Conservation (phyloP, 192 early-diverging fungal species). For the Pilaira anomala region DNA sequence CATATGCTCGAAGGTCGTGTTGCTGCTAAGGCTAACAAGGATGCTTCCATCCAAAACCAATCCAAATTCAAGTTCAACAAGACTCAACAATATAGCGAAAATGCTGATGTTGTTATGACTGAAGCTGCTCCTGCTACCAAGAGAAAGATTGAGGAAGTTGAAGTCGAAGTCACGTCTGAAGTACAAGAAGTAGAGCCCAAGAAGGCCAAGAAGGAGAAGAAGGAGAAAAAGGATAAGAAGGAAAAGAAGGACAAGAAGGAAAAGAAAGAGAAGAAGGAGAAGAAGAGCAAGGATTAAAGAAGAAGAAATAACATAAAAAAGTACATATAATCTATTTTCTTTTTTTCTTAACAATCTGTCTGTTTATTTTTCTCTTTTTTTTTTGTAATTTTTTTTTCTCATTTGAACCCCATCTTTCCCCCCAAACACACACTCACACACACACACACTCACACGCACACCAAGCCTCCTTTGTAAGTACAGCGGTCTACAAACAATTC, state of each 20-base stretch:
- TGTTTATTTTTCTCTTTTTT: background rate
- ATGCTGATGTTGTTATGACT: constrained; percentile 32
- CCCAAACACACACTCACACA: background rate
- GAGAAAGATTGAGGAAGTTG: constrained; percentile 44
- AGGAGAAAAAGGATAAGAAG: constrained; percentile 55
- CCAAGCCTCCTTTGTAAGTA: constrained; percentile 3
- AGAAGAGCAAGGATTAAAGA: constrained; percentile 42
- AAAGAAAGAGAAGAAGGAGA: constrained; percentile 40
- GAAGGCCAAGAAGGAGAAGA: constrained; percentile 50
- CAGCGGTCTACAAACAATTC: constrained; percentile 3
- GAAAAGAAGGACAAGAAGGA: constrained; percentile 48
- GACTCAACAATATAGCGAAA: constrained; percentile 43
- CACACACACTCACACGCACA: background rate
- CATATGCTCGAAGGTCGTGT: constrained; percentile 85
- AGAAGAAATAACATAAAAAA: no score
- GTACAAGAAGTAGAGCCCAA: constrained; percentile 42
- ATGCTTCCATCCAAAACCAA: constrained; percentile 59
- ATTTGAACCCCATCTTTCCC: background rate
- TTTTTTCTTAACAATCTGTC: no score
- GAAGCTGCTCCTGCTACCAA: constrained; percentile 46
- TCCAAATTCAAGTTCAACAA: constrained; percentile 60
- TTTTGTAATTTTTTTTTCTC: background rate
- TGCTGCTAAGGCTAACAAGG: constrained; percentile 66
- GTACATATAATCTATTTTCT: no score
- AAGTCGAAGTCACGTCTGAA: constrained; percentile 40